Conservation (phyloP, 2,329 filamentous ascomycete species). For the Aspergillus thermomutatus region DNA sequence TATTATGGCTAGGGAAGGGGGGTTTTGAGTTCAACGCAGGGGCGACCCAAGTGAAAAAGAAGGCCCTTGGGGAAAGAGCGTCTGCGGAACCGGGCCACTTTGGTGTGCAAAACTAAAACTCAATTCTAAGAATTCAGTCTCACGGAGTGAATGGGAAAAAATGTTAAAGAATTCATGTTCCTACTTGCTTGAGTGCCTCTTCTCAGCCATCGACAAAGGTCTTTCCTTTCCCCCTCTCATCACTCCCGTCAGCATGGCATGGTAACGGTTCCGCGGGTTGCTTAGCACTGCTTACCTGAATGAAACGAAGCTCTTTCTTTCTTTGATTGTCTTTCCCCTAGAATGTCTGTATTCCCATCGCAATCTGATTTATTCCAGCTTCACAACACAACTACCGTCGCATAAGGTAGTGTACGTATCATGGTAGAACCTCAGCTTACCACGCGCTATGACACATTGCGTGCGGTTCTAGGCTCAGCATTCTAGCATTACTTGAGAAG, state of each 20-base stretch:
- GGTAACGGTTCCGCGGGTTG: background rate
- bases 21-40: slow-evolving; percentile 9
- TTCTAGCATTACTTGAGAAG: background rate
- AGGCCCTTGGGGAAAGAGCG: slow-evolving; percentile 3
- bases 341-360: slow-evolving; percentile 14
- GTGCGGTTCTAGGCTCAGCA: background rate
- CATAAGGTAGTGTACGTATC: background rate
- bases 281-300: background rate
- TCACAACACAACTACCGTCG: background rate
- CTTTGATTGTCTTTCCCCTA: background rate
- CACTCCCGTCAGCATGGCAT: background rate
- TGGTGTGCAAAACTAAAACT: slow-evolving; percentile 17
- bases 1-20: slow-evolving; percentile 27
- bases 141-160: slow-evolving; percentile 18
- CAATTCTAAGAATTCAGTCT: slow-evolving; percentile 15
- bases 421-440: background rate
- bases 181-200: slow-evolving; percentile 4
- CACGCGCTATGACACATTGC: background rate
- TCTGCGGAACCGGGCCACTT: slow-evolving; percentile 7
- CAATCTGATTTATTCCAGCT: background rate
- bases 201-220: background rate
- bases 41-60: slow-evolving; percentile 10
- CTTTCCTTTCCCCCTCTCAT: background rate
- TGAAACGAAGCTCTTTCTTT: background rate
- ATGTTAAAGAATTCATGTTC: slow-evolving; percentile 16